Evolutionary conservation across 768 basidiomycete genomes (phyloP), one percentile per base, ranked within the genome.

Genomic region (Boletales sp.): DNA sequence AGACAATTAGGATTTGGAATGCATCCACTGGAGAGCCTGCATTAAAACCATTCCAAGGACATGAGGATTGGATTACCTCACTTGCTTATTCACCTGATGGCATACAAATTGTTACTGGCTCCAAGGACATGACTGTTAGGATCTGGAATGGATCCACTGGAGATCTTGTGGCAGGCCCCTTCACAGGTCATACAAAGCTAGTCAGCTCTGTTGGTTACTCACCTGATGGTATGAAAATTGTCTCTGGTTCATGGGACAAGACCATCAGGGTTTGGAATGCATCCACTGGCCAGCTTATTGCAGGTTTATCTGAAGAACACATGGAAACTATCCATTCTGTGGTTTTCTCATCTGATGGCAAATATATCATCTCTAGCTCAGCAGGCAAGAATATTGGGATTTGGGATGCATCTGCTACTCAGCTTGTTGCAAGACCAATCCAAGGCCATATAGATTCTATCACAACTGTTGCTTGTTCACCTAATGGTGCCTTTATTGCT

Each of bases 381-480:
- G 11, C 6, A 7, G 15, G 30, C 27, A 15, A 15, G 15, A 41
- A 4, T 10, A 29, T 41, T n/a, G 15, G 27, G 27, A n/a, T 30
- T 29, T 41, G 40, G 40, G n/a, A 41, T n/a, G 15, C 40, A 29
- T 10, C 15, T 11, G 19, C 40, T 41, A n/a, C 27, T 15, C 13
- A 29, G 7, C 15, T 13, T 30, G 15, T 41, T 8, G 40, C 40
- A 41, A 15, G 40, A 11, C 41, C 34, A 43, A 15, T 36, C 18
- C 14, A 43, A 2, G 41, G 29, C 6, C 35, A 43, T 13, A 15
- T 24, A 42, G 8, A 19, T 27, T 30, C 8, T 7, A 29, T 49
- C 21, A 18, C 4, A 10, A 35, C 50, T 50, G 31, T 50, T 18
- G 17, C 31, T 8, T 54, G 37, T n/a, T 53, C 39, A 19, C 42